phyloP scores from a whole-genome alignment of 2,329 filamentous ascomycete genomes.

The Fusarium sp. region DNA sequence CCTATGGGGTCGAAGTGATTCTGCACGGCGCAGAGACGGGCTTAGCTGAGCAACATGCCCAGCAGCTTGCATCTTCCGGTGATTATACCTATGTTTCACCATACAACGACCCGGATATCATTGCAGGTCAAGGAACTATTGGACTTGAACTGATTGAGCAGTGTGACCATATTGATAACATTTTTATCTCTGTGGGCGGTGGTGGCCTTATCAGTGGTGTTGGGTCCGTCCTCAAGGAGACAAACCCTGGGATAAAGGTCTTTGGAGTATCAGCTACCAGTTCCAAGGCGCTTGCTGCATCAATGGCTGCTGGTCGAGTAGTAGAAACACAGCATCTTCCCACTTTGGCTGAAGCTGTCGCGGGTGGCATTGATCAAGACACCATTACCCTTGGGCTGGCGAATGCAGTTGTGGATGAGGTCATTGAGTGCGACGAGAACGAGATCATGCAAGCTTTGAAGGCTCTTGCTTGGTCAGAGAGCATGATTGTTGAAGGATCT shows the following conservation, averaged over 20 bases:
- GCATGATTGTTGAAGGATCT: not conserved
- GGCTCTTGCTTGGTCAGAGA: not conserved
- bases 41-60: not conserved
- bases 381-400: not conserved
- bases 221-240: not conserved
- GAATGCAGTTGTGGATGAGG: not conserved
- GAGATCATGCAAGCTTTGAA: not conserved
- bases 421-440: not conserved
- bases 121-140: not conserved
- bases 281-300: not conserved
- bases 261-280: not conserved
- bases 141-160: not conserved
- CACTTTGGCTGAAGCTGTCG: not conserved
- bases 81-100: not conserved
- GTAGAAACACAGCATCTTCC: not conserved
- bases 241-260: not conserved
- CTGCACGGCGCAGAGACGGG: not conserved
- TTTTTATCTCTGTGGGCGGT: not conserved
- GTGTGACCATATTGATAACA: not conserved
- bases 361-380: not conserved
- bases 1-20: not conserved
- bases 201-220: not conserved
- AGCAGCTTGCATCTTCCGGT: not conserved
- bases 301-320: not conserved
- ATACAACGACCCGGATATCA: not conserved